Percentiles rank a stretch among this genome's conserved stretches.
These are phyloP conservation scores for Centella asiatica DNA, from an alignment of 129 eudicot species.

Conservation along the genomic window DNA sequence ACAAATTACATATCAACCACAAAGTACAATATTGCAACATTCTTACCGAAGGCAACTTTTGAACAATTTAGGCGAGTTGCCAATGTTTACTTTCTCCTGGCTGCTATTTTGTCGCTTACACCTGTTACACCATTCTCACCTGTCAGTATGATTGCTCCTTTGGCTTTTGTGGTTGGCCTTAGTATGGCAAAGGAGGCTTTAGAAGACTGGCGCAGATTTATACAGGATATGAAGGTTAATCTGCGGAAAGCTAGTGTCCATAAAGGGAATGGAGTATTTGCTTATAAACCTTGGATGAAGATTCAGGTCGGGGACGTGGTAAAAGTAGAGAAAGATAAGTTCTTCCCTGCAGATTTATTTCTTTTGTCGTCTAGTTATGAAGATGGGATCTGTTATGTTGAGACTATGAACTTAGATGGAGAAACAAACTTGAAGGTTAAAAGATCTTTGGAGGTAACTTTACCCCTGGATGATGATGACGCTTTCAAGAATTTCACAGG, in stretches of 20 bases:
- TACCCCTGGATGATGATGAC: constrained; percentile 38
- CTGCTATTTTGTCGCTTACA: constrained; percentile 43
- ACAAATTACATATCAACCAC: constrained; percentile 54
- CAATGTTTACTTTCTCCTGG: constrained; percentile 50
- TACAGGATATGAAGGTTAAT: constrained; percentile 63
- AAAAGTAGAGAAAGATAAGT: constrained; percentile 50
- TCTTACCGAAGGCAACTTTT: constrained; percentile 50
- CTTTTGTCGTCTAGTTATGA: constrained; percentile 54
- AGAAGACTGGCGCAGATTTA: constrained; percentile 63
- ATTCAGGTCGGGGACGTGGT: constrained; percentile 52
- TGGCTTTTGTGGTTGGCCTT: constrained; percentile 51
- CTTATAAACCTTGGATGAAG: constrained; percentile 41
- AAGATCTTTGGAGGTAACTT: constrained; percentile 45
- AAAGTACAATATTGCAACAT: constrained; percentile 46
- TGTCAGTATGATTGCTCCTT: constrained; percentile 57
- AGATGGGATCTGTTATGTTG: constrained; percentile 69
- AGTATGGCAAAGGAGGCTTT: constrained; percentile 61
- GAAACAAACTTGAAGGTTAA: constrained; percentile 64
- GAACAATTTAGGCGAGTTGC: constrained; percentile 72
- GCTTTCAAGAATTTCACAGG: constrained; percentile 41
- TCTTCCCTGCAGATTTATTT: constrained; percentile 65
- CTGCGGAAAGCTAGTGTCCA: constrained; percentile 41
- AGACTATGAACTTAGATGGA: constrained; percentile 69
- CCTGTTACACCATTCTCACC: constrained; percentile 42
- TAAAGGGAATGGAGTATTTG: constrained; percentile 37